Evolutionary conservation across 768 basidiomycete genomes (phyloP).

Genomic region (Lyophyllum atratum): DNA sequence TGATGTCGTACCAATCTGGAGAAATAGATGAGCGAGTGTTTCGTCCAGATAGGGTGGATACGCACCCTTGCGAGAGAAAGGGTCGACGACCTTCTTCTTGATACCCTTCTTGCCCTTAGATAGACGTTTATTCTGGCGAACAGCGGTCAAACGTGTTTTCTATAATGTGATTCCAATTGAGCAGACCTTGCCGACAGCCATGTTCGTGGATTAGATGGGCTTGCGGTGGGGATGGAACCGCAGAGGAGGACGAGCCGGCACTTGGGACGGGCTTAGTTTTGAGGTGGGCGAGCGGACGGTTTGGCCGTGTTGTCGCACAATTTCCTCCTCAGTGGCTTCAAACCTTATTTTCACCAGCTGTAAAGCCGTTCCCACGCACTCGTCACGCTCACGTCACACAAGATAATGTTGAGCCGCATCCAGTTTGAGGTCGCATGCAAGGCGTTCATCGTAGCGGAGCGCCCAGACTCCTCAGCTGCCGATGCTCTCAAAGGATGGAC

Average conservation of each 20-base stretch:
- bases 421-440: slow-evolving; percentile 65
- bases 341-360: slow-evolving; percentile 61
- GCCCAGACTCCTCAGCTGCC: slow-evolving; percentile 1
- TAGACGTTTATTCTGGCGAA: slow-evolving; percentile 87
- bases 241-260: slow-evolving; percentile 42
- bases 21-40: slow-evolving; percentile 3
- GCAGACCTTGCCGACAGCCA: slow-evolving; percentile 90
- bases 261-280: slow-evolving; percentile 53
- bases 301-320: slow-evolving; percentile 33
- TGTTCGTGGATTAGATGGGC: slow-evolving; percentile 45
- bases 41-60: not conserved
- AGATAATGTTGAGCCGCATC: slow-evolving; percentile 51
- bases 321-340: slow-evolving; percentile 50
- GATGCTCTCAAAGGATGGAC: slow-evolving; percentile 44
- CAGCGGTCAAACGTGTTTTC: slow-evolving; percentile 8
- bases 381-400: slow-evolving; percentile 21
- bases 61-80: slow-evolving; percentile 97
- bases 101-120: slow-evolving; percentile 99
- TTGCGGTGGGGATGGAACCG: slow-evolving; percentile 40
- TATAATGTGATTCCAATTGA: slow-evolving; percentile 1
- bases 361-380: slow-evolving; percentile 49
- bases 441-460: slow-evolving; percentile 39
- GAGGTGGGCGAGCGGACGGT: slow-evolving; percentile 24
- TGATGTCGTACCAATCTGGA: slow-evolving; percentile 99
- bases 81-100: slow-evolving; percentile 99